Evolutionary conservation across 176 grass and related monocot species (phyloP).

Genomic region (Bothriochloa decipiens): DNA sequence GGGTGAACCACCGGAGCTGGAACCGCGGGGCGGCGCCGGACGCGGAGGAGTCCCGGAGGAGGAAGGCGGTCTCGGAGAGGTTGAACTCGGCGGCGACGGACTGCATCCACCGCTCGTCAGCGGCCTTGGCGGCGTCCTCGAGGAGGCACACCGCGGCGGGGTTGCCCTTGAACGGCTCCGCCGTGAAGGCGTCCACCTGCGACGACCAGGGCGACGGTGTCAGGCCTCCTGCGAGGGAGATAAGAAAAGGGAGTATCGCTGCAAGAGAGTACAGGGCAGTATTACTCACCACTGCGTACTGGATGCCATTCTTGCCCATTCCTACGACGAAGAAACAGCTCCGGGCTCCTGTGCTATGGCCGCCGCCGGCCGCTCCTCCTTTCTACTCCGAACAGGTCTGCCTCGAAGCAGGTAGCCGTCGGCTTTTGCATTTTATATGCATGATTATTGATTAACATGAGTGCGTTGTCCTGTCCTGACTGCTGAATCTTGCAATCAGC

Average conservation of each 20-base stretch:
- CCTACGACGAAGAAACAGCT: background rate
- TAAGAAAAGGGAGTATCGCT: background rate
- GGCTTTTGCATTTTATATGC: too few relatives aligned
- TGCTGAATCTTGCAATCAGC: background rate
- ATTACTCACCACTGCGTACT: slow-evolving; percentile 58
- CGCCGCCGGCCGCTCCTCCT: background rate
- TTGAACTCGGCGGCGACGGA: slow-evolving; percentile 85
- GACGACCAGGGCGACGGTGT: background rate
- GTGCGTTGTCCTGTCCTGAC: background rate
- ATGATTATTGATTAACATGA: too few relatives aligned
- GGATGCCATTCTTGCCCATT: slow-evolving; percentile 50
- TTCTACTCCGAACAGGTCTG: too few relatives aligned
- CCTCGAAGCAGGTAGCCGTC: too few relatives aligned
- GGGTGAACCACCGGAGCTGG: slow-evolving; percentile 76
- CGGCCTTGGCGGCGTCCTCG: slow-evolving; percentile 5
- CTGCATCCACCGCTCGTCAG: slow-evolving; percentile 70
- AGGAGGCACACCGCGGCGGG: slow-evolving; percentile 73
- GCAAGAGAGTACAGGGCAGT: too few relatives aligned
- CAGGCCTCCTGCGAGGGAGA: background rate
- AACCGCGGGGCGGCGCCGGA: slow-evolving; percentile 45
- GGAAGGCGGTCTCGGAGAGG: slow-evolving; percentile 59
- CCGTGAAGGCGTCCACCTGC: slow-evolving; percentile 79
- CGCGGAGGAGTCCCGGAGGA: slow-evolving; percentile 32
- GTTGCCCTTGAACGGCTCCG: slow-evolving; percentile 70
- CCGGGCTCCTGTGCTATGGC: background rate